Conservation (phyloP, 2,329 filamentous ascomycete species). For the Iodosphaeria phyllophila region DNA sequence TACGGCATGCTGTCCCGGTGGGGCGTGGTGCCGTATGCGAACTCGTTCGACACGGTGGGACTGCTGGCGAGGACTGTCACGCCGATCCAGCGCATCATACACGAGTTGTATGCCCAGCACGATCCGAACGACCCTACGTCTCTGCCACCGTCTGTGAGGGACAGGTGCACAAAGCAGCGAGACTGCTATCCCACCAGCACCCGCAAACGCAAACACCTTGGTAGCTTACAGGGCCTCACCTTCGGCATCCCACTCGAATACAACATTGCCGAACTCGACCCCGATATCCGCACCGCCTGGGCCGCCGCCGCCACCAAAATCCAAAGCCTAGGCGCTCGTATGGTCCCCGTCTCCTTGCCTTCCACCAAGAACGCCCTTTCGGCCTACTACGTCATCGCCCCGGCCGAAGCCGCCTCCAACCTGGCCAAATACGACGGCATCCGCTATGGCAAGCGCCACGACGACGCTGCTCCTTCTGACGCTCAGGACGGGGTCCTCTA, state of each 20-base stretch:
- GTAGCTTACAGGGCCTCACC: constrained; percentile 17
- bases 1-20: constrained; percentile 75
- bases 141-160: constrained; percentile 35
- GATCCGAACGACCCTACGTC: constrained; percentile 64
- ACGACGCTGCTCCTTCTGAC: constrained; percentile 23
- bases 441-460: constrained; percentile 56
- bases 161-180: constrained; percentile 18
- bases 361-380: constrained; percentile 72
- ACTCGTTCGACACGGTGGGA: constrained; percentile 81
- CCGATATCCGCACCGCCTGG: constrained; percentile 55
- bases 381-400: constrained; percentile 88
- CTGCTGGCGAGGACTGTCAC: constrained; percentile 40
- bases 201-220: constrained; percentile 1
- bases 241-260: constrained; percentile 57
- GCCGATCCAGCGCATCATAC: constrained; percentile 31
- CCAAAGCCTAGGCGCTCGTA: constrained; percentile 42
- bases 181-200: constrained; percentile 7
- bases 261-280: constrained; percentile 66
- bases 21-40: constrained; percentile 81
- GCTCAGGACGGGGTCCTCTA: constrained; percentile 50
- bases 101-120: constrained; percentile 26
- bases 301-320: constrained; percentile 37
- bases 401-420: constrained; percentile 89
- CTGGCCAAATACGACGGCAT: constrained; percentile 93
- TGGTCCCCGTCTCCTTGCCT: constrained; percentile 65